Base-by-base conservation (phyloP, 805 yeast species). In the Saccharomyces eubayanus region DNA sequence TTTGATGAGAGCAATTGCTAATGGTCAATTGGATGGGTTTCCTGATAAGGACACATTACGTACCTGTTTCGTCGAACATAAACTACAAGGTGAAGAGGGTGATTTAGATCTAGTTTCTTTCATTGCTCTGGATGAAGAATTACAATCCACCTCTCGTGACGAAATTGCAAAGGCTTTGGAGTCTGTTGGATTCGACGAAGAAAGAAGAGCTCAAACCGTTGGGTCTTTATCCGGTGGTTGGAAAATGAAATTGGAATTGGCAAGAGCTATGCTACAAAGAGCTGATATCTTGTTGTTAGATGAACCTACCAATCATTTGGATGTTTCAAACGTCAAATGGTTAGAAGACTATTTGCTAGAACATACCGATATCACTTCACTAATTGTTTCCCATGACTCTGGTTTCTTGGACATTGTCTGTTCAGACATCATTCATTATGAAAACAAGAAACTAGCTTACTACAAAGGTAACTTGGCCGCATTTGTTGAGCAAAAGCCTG, bases 291-390 rank as follows among this genome's bases (percentile, higher is more conserved):
- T 92, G 65, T 77, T 92, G 62, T 79, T 92, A 67, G 99, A 92
- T 74, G 99, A 92, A 81, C 99, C 99, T 71, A 92, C 99, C 60
- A 92, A 92, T 76, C 99, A 92, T 76, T 82, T 92, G 80, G 99
- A 94, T 77, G 97, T 89, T 50, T 76, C 82, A 47, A 92, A 92
- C 64, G 98, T 94, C 55, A 82, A 85, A 68, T 92, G 99, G 99
- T 78, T 92, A 61, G 85, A 89, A 74, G 90, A 92, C 56, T 94
- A 94, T 67, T 78, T 94, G 66, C 77, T 82, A 41, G 83, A 80
- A 53, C 89, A 94, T 72, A 81, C 87, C 20, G 86, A 89, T 53
- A 91, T 94, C 69, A 92, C 99, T 51, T 89, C 97, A 16, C 77
- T 92, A 70, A 92, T 92, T 67, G 98, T 92, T 62, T 91, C 98